Conservation (phyloP, 352 stramenopile genomes). For the Phytopythium ostracodes region DNA sequence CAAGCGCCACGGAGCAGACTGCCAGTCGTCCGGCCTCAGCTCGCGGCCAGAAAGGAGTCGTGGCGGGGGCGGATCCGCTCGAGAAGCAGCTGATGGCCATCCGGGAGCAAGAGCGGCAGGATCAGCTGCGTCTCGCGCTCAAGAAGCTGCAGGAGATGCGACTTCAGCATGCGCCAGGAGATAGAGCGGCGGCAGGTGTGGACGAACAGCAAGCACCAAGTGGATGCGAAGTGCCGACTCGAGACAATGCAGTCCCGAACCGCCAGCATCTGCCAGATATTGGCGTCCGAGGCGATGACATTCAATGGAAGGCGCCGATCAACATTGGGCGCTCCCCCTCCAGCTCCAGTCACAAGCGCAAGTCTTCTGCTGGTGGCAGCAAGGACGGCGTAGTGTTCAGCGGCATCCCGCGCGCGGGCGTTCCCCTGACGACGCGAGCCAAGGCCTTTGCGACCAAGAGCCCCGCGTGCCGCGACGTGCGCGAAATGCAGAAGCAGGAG, state of each 20-base stretch:
- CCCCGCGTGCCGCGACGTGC: slow-evolving; percentile 45
- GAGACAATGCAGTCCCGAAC: background rate
- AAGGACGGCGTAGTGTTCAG: slow-evolving; percentile 9
- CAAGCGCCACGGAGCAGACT: background rate
- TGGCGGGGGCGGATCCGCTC: background rate
- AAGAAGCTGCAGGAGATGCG: slow-evolving; percentile 41
- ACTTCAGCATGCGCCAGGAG: slow-evolving; percentile 12
- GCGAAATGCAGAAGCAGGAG: slow-evolving; percentile 36
- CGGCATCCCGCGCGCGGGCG: slow-evolving; percentile 38
- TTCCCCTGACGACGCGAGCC: slow-evolving; percentile 37
- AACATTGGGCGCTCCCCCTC: slow-evolving; percentile 8
- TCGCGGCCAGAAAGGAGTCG: background rate
- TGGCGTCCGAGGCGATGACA: slow-evolving; percentile 1
- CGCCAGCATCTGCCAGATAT: background rate
- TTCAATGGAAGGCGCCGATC: slow-evolving; percentile 41
- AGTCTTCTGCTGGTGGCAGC: background rate
- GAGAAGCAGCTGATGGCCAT: slow-evolving; percentile 17
- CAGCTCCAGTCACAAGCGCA: slow-evolving; percentile 1
- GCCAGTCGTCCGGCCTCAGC: background rate
- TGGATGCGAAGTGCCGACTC: background rate
- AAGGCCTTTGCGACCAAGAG: slow-evolving; percentile 35
- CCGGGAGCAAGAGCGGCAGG: slow-evolving; percentile 35
- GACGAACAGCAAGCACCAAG: background rate
- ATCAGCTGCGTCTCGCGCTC: slow-evolving; percentile 34
- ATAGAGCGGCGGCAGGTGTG: background rate